These are phyloP conservation scores for Mesembryanthemum crystallinum DNA, from an alignment of 148 eudicot species.

Conservation along the genomic window DNA sequence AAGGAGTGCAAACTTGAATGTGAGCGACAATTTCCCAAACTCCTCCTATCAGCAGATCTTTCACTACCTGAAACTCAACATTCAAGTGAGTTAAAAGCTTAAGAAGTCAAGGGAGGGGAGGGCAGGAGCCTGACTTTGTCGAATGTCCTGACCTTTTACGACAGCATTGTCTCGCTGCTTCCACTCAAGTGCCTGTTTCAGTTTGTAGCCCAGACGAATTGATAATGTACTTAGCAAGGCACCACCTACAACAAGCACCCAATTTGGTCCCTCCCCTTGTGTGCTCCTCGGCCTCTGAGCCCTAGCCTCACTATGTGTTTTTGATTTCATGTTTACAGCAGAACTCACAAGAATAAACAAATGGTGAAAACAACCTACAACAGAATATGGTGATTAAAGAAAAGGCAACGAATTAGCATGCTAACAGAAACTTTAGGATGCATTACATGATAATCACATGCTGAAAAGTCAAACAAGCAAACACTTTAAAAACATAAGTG, in stretches of 20 bases:
- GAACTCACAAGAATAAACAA: conserved; percentile 2
- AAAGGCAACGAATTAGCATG: conserved; percentile 9
- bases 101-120: not conserved
- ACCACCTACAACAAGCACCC: conserved; percentile 89
- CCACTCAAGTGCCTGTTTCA: conserved; percentile 76
- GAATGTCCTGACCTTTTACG: conserved; percentile 39
- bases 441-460: not conserved
- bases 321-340: conserved; percentile 57
- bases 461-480: not conserved
- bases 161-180: conserved; percentile 48
- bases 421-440: not conserved
- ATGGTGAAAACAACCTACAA: conserved; percentile 19
- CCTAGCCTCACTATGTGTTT: conserved; percentile 45
- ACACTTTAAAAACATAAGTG: not conserved
- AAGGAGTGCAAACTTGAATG: conserved; percentile 58
- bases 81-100: not conserved
- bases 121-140: not conserved
- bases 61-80: conserved; percentile 44
- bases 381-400: not conserved
- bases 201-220: conserved; percentile 79
- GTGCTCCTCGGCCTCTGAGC: conserved; percentile 43
- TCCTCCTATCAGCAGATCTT: conserved; percentile 44
- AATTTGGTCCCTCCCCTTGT: conserved; percentile 74
- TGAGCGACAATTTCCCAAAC: conserved; percentile 43
- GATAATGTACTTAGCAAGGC: conserved; percentile 88